phyloP scores from a whole-genome alignment of 2,329 filamentous ascomycete genomes.

The Cladosporium austrohemisphaericum region DNA sequence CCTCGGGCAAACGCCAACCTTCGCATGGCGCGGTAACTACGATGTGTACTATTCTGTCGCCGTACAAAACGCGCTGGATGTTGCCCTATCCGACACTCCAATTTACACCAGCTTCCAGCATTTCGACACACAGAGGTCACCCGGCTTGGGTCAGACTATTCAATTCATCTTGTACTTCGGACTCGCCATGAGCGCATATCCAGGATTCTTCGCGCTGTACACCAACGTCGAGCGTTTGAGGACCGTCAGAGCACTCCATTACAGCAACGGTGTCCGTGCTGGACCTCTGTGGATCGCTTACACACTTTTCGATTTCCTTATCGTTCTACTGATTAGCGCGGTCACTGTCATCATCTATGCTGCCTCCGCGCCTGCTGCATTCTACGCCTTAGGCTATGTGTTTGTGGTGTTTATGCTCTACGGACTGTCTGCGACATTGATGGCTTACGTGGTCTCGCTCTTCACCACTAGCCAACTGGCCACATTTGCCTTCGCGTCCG shows the following conservation, averaged over 20 bases:
- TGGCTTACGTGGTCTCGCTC: conserved; percentile 78
- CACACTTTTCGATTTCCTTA: conserved; percentile 71
- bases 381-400: conserved; percentile 76
- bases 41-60: conserved; percentile 65
- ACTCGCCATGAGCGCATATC: conserved; percentile 71
- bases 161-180: conserved; percentile 80
- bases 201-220: conserved; percentile 84
- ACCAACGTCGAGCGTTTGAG: conserved; percentile 77
- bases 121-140: conserved; percentile 71
- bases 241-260: conserved; percentile 79
- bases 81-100: conserved; percentile 63
- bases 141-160: conserved; percentile 66
- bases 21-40: conserved; percentile 67
- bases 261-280: conserved; percentile 83
- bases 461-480: conserved; percentile 75
- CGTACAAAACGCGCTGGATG: conserved; percentile 85
- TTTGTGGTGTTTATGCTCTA: conserved; percentile 79
- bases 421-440: conserved; percentile 69
- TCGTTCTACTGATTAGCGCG: conserved; percentile 65
- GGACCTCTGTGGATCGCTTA: conserved; percentile 84
- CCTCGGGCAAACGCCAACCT: conserved; percentile 61
- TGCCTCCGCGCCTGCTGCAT: conserved; percentile 58
- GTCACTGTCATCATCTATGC: conserved; percentile 67
- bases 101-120: conserved; percentile 69
- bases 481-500: conserved; percentile 78